Base-by-base conservation (phyloP, 2,329 filamentous ascomycete species). In the Beauveria scarabaeidicola region DNA sequence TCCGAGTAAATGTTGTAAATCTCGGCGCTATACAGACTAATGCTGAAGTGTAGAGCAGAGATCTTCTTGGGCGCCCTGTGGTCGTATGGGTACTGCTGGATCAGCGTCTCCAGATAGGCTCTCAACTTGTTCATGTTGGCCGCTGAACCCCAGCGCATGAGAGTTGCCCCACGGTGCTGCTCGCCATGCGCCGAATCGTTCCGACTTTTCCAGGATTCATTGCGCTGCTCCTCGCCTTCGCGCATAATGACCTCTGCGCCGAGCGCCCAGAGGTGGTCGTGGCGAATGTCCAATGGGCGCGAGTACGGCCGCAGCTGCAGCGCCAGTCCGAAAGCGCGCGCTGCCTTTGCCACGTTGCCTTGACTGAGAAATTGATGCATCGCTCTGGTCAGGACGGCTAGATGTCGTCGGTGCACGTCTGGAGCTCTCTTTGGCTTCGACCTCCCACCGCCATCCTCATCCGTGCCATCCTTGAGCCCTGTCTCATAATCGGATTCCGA, bases 201-300 rank as follows among this genome's bases (percentile, higher is more conserved):
- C 1, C 15, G 21, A 4, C 25, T 52, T 17, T 54, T n/a, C 5
- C 46, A 19, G 2, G 46, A 46, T 32, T 51, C 47, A 55, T 64
- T 60, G 27, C 59, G 60, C 19, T 23, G 64, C 67, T 74, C 68
- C 61, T 79, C 75, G 7, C 78, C 79, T 29, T 79, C 74, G 17
- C 88, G 82, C 74, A 96, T 84, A 59, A 96, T 74, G 21, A 97
- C 83, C 73, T 96, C 92, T 2, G 90, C 90, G 0, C 90, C 91
- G 48, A 96, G 81, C 15, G 87, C 87, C 93, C 92, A 97, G 64
- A 88, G 81, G 40, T 84, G 81, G 66, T 86, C 80, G 21, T 77
- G 77, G 43, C 91, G 82, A 52, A 93, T 71, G 69, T 96, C 90
- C 21, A 92, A 77, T 7, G 75, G 74, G 52, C 73, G 58, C 29